Conservation (phyloP, 1,284 basidiomycete genomes). For the Pseudozyma sp. region DNA sequence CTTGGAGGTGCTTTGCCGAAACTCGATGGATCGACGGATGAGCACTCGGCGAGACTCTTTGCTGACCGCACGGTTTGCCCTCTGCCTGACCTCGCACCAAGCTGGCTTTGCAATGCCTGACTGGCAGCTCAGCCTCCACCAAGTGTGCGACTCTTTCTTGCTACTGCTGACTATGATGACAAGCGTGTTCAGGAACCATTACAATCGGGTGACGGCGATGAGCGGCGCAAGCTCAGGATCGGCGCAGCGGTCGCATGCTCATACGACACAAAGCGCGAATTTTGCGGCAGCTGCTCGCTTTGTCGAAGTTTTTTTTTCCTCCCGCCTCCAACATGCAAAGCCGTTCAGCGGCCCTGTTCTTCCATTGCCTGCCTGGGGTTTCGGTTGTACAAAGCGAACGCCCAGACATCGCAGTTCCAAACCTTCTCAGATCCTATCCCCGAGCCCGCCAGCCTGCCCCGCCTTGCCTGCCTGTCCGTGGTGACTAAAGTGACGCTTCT, state of each 20-base stretch:
- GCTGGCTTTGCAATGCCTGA: too few species aligned
- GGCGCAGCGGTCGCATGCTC: slow-evolving; percentile 3
- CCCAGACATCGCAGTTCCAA: neutral
- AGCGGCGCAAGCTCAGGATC: slow-evolving; percentile 7
- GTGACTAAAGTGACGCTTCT: neutral
- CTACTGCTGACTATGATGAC: too few species aligned
- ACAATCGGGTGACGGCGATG: slow-evolving; percentile 5
- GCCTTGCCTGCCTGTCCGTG: neutral
- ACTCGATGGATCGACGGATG: slow-evolving; percentile 11
- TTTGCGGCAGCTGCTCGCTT: neutral
- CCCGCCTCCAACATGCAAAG: neutral
- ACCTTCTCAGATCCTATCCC: slow-evolving; percentile 8
- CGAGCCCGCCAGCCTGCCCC: neutral
- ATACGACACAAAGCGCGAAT: slow-evolving; percentile 16
- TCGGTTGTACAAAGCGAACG: slow-evolving; percentile 1
- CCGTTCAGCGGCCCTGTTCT: slow-evolving; percentile 3
- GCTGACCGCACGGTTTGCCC: too few species aligned
- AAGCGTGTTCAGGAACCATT: too few species aligned
- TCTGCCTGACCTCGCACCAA: too few species aligned
- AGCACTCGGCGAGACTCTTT: neutral
- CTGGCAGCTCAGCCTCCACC: too few species aligned
- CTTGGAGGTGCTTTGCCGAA: slow-evolving; percentile 8
- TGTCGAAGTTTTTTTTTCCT: neutral
- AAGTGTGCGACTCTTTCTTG: neutral
- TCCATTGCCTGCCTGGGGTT: neutral